phyloP scores from a whole-genome alignment of 495 filamentous ascomycete genomes.

The Chaetomidium leptoderma region DNA sequence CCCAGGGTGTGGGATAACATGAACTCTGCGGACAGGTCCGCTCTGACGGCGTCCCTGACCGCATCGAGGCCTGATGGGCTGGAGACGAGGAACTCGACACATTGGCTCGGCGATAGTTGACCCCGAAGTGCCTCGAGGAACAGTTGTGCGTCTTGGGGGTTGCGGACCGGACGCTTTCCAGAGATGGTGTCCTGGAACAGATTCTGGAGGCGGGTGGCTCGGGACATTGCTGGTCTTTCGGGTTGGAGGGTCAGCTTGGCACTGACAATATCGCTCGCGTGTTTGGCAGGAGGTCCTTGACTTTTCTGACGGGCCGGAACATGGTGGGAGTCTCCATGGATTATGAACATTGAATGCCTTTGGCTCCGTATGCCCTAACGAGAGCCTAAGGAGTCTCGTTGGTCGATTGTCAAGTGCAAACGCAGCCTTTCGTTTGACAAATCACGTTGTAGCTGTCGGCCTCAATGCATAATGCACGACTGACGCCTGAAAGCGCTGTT shows the following conservation, averaged over 20 bases:
- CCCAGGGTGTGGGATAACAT: constrained; percentile 43
- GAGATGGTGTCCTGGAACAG: constrained; percentile 30
- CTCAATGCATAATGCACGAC: constrained; percentile 10
- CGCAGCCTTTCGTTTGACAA: not conserved
- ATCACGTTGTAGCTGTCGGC: constrained; percentile 6
- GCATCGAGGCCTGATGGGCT: constrained; percentile 45
- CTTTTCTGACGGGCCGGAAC: too few species aligned
- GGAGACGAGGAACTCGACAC: constrained; percentile 54
- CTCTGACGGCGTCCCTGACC: constrained; percentile 47
- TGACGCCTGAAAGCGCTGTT: constrained; percentile 5
- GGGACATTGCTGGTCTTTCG: constrained; percentile 3
- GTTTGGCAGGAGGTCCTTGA: too few species aligned
- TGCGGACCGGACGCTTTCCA: constrained; percentile 26
- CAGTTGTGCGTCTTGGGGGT: constrained; percentile 42
- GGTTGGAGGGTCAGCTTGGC: not conserved
- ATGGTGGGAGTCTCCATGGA: not conserved
- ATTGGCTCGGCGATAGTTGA: constrained; percentile 46
- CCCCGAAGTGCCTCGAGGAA: constrained; percentile 59
- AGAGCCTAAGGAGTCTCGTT: not conserved
- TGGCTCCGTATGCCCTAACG: not conserved
- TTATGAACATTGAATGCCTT: not conserved
- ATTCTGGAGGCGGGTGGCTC: constrained; percentile 26
- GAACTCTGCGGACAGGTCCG: constrained; percentile 48
- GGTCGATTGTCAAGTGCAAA: not conserved
- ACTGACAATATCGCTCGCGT: not conserved